A percentile compares a stretch with the other conserved stretches of the same genome.
Conservation (phyloP, 495 filamentous ascomycete species). For the Penicillium parvum region DNA sequence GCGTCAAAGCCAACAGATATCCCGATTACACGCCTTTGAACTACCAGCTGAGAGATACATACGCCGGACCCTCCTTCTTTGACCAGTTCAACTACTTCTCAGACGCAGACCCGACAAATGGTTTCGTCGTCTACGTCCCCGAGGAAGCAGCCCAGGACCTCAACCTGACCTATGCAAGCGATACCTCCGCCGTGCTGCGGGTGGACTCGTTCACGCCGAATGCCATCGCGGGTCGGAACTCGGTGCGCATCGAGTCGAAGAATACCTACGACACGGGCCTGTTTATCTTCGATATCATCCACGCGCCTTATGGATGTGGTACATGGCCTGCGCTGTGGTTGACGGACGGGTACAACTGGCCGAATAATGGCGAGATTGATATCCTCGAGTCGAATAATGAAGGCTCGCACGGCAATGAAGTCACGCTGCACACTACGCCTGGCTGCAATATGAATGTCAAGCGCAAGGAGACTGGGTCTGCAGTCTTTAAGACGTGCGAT, state of each 20-base stretch:
- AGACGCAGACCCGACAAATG: constrained; percentile 46
- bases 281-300: constrained; percentile 52
- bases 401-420: constrained; percentile 39
- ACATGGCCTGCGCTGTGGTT: constrained; percentile 60
- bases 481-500: constrained; percentile 29
- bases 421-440: constrained; percentile 39
- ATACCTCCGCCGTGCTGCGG: constrained; percentile 43
- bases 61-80: constrained; percentile 44
- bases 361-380: constrained; percentile 48
- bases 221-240: constrained; percentile 44
- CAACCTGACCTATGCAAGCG: constrained; percentile 50
- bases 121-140: constrained; percentile 47
- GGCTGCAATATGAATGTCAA: constrained; percentile 45
- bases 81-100: constrained; percentile 50
- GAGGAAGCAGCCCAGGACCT: constrained; percentile 2
- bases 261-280: constrained; percentile 46
- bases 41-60: constrained; percentile 50
- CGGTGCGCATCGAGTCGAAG: constrained; percentile 50
- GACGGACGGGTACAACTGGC: constrained; percentile 58
- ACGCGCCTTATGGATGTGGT: constrained; percentile 29
- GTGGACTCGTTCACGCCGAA: constrained; percentile 45
- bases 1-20: constrained; percentile 44
- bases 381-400: constrained; percentile 43
- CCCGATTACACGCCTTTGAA: constrained; percentile 47
- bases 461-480: constrained; percentile 37